Percentiles rank a stretch among this genome's conserved stretches.
These are phyloP conservation scores for Thalassiosira exigua DNA, from an alignment of 352 stramenopile species.

Conservation along the genomic window DNA sequence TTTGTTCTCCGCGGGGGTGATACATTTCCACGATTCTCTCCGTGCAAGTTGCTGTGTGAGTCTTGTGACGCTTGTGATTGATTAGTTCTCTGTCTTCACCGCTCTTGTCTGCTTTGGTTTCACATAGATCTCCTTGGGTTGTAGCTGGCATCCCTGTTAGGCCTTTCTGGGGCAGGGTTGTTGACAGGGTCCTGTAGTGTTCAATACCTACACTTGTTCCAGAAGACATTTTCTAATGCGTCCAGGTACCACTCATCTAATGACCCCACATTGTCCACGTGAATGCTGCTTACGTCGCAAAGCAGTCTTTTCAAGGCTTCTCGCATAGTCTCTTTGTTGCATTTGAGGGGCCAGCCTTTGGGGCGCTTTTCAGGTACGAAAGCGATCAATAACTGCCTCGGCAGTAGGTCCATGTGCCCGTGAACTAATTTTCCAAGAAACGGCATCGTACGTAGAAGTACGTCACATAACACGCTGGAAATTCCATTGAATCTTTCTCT, in stretches of 20 bases:
- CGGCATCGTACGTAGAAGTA: conserved; percentile 6
- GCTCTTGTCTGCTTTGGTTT: too few species aligned
- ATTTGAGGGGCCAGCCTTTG: not conserved
- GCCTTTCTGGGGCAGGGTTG: too few species aligned
- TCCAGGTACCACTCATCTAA: conserved; percentile 5
- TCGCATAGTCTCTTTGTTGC: conserved; percentile 1
- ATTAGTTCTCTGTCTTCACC: not conserved
- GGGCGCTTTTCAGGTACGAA: not conserved
- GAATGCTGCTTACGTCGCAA: not conserved
- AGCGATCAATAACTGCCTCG: not conserved
- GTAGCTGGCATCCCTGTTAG: too few species aligned
- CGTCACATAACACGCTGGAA: not conserved
- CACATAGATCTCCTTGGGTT: not conserved
- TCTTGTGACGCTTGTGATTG: not conserved
- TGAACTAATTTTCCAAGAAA: conserved; percentile 30
- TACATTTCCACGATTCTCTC: not conserved
- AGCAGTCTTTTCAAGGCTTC: not conserved
- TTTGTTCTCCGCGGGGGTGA: not conserved
- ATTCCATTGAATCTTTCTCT: conserved; percentile 30
- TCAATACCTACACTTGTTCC: not conserved
- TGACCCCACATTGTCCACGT: not conserved
- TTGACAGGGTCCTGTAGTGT: not conserved
- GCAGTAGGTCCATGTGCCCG: not conserved
- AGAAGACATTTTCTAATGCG: not conserved
- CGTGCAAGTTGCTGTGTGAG: too few species aligned